Conservation (phyloP, 805 yeast genomes). For the Wickerhamiella azymoides region DNA sequence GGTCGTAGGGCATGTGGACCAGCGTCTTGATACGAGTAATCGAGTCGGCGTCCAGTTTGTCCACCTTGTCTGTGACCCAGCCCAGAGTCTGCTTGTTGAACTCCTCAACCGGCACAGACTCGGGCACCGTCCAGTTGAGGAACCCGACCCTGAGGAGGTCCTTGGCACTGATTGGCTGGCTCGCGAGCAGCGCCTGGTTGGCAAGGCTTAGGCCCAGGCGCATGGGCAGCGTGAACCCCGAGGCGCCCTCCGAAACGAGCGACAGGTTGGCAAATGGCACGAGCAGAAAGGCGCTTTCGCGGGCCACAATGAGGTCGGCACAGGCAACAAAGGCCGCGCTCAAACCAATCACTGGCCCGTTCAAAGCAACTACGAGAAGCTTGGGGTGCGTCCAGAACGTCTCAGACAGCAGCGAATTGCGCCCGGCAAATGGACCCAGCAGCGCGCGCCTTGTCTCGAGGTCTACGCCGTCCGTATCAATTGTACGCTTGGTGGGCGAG, state of each 20-base stretch:
- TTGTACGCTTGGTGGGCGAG: constrained; percentile 8
- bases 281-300: constrained; percentile 41
- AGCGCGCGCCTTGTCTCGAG: constrained; percentile 26
- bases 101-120: constrained; percentile 30
- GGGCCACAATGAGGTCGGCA: constrained; percentile 56
- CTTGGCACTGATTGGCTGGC: constrained; percentile 49
- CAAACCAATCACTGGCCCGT: constrained; percentile 81
- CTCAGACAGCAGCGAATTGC: constrained; percentile 57
- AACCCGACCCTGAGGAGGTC: constrained; percentile 45
- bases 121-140: constrained; percentile 39
- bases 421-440: constrained; percentile 47
- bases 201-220: constrained; percentile 64
- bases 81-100: constrained; percentile 33
- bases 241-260: constrained; percentile 68
- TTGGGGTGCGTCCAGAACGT: constrained; percentile 58
- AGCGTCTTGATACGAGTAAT: constrained; percentile 34
- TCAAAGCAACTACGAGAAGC: constrained; percentile 55
- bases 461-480: constrained; percentile 11
- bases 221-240: constrained; percentile 50
- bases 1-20: constrained; percentile 25
- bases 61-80: constrained; percentile 29
- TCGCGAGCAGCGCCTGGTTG: constrained; percentile 56
- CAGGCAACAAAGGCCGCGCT: constrained; percentile 59
- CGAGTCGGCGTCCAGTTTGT: constrained; percentile 34
- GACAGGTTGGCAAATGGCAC: constrained; percentile 76